Evolutionary conservation across 805 yeast species (phyloP).

Genomic region (Metschnikowia lochheadii): DNA sequence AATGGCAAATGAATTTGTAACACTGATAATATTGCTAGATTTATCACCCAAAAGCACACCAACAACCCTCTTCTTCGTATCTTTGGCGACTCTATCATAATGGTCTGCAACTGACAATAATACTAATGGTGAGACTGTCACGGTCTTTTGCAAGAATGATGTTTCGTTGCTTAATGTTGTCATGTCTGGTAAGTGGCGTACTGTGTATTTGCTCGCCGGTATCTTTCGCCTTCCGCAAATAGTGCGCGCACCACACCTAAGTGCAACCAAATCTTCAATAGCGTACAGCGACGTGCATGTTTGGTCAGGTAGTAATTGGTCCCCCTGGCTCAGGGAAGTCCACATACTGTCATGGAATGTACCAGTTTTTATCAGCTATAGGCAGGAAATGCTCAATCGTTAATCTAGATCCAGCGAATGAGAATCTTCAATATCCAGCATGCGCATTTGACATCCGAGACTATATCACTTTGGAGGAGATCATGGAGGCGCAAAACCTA

Average conservation of each 20-base stretch:
- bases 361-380: conserved; percentile 87
- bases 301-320: conserved; percentile 92
- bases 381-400: conserved; percentile 85
- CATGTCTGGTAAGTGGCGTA: conserved; percentile 13
- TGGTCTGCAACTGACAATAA: conserved; percentile 93
- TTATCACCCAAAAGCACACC: conserved; percentile 92
- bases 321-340: conserved; percentile 99
- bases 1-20: conserved; percentile 91
- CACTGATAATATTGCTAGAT: conserved; percentile 53
- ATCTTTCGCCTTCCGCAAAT: conserved; percentile 7
- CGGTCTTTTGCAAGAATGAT: conserved; percentile 49
- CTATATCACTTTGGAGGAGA: conserved; percentile 67
- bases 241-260: conserved; percentile 12
- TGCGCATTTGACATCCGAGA: conserved; percentile 77
- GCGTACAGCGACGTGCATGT: conserved; percentile 28
- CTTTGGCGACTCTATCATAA: conserved; percentile 78
- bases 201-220: conserved; percentile 2
- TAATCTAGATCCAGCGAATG: conserved; percentile 92
- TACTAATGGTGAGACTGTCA: conserved; percentile 93
- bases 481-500: conserved; percentile 64
- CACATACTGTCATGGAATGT: conserved; percentile 89
- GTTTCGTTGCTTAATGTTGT: conserved; percentile 32
- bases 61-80: conserved; percentile 72
- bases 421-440: conserved; percentile 56
- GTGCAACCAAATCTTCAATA: background rate